Base-by-base conservation (phyloP, 495 filamentous ascomycete genomes). In the Jackrogersella minutella region DNA sequence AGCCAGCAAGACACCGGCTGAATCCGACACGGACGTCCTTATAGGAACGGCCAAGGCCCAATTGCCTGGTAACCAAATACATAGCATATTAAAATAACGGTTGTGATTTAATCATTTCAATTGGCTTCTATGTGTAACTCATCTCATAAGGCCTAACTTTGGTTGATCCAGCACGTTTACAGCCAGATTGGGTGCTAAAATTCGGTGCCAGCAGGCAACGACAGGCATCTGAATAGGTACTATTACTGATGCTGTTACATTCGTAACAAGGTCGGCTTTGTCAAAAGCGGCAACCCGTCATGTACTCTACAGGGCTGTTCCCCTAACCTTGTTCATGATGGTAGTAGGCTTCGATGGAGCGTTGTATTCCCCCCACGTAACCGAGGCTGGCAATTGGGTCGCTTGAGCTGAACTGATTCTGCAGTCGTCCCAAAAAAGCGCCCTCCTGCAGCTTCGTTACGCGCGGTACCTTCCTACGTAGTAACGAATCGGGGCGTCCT, bases 301-400 rank as follows among this genome's bases (percentile, higher is more conserved):
- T 57, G 37, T 61, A 39, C 40, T 26, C 17, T 51, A 62, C 66
- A 69, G 66, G 66, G 66, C 66, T 69, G 40, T 49, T 53, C 56
- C 40, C 60, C 30, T 22, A 61, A 58, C 36, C 50, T 64, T 60
- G 55, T 41, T 21, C 43, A 31, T 49, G 40, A 59, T 46, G 14
- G 40, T 31, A 59, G 41, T 44, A 54, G 31, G 49, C 41, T 60
- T n/a, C 43, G 66, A 61, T 62, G 44, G 51, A 69, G 61, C 49
- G 66, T 69, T 22, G 66, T 53, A 64, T 64, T 50, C 16, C 66
- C 66, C 66, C 66, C 66, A 69, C 66, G 66, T 30, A 69, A 64
- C 51, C 39, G 5, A 44, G 39, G 44, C 13, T 14, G 22, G 24
- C 56, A 7, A 69, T 69, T 64, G 66, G 61, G 24, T 21, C 66